A percentile compares a stretch with the other conserved stretches of the same genome.
These are phyloP conservation scores for Monosporozyma aquatica DNA, from an alignment of 805 yeast species.

Conservation along the genomic window DNA sequence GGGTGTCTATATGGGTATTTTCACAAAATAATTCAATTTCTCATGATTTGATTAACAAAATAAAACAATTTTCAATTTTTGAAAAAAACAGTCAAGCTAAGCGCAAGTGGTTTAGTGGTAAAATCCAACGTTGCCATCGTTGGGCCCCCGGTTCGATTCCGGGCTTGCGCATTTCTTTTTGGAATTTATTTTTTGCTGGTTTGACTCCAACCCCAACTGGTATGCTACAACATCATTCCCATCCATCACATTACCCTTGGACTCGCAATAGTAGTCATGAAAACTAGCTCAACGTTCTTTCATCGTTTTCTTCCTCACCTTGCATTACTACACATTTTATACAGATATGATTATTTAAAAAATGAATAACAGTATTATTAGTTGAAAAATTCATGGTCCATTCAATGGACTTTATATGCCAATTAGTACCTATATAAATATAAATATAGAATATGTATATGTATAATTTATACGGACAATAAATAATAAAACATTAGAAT, in stretches of 20 bases:
- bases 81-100: background rate
- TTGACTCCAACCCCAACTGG: too few relatives aligned
- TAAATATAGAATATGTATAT: constrained; percentile 2
- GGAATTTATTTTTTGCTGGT: background rate
- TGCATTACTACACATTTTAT: background rate
- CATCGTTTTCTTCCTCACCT: too few relatives aligned
- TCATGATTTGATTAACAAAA: too few relatives aligned
- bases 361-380: background rate
- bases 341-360: background rate
- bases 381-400: constrained; percentile 11
- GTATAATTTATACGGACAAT: too few relatives aligned
- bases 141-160: constrained; percentile 10
- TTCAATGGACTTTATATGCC: constrained; percentile 18
- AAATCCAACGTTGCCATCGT: constrained; percentile 9
- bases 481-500: too few relatives aligned
- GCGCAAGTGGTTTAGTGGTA: constrained; percentile 9
- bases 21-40: too few relatives aligned
- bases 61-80: too few relatives aligned
- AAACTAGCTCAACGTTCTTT: too few relatives aligned
- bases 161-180: constrained; percentile 8
- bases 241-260: too few relatives aligned
- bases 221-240: too few relatives aligned
- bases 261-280: too few relatives aligned
- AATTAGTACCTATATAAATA: background rate
- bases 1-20: too few relatives aligned